Evolutionary conservation across 805 yeast genomes (phyloP).

Genomic region (Zygotorulaspora florentina): DNA sequence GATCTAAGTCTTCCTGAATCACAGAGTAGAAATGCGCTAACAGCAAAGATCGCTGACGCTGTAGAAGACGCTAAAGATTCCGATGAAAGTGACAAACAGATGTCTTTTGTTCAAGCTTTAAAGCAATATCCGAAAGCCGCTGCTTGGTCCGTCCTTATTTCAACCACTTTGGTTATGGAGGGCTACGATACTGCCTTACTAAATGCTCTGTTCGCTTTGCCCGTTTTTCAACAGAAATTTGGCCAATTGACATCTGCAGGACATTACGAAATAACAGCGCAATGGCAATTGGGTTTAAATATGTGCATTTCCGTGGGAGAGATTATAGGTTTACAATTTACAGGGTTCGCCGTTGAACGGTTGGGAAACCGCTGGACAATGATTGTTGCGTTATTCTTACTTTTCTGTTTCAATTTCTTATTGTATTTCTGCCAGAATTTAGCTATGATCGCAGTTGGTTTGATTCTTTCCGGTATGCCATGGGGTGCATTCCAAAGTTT

Average conservation of each 20-base stretch:
- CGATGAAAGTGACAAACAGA: slow-evolving; percentile 25
- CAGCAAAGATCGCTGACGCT: slow-evolving; percentile 1
- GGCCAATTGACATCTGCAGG: slow-evolving; percentile 35
- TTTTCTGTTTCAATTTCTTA: slow-evolving; percentile 42
- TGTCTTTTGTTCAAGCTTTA: slow-evolving; percentile 36
- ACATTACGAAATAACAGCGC: slow-evolving; percentile 36
- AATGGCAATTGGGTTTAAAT: slow-evolving; percentile 41
- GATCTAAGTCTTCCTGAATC: too few species aligned
- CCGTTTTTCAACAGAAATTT: slow-evolving; percentile 41
- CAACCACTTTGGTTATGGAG: slow-evolving; percentile 45
- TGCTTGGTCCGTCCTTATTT: slow-evolving; percentile 44
- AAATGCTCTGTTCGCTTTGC: slow-evolving; percentile 43
- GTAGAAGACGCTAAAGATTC: slow-evolving; percentile 18
- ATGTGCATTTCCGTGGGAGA: slow-evolving; percentile 37
- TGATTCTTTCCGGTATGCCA: slow-evolving; percentile 43
- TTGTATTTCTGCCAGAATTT: slow-evolving; percentile 44
- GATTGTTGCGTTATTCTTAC: slow-evolving; percentile 30
- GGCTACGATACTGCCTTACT: slow-evolving; percentile 46
- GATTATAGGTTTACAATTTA: slow-evolving; percentile 44
- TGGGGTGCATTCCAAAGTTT: slow-evolving; percentile 57
- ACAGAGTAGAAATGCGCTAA: background rate
- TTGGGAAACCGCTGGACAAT: slow-evolving; percentile 45
- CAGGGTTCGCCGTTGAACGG: slow-evolving; percentile 43
- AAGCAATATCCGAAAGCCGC: slow-evolving; percentile 43
- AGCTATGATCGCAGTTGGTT: slow-evolving; percentile 41